These are phyloP conservation scores for Fusarium hainanense DNA, from an alignment of 2,329 filamentous ascomycete genomes.

Conservation along the genomic window DNA sequence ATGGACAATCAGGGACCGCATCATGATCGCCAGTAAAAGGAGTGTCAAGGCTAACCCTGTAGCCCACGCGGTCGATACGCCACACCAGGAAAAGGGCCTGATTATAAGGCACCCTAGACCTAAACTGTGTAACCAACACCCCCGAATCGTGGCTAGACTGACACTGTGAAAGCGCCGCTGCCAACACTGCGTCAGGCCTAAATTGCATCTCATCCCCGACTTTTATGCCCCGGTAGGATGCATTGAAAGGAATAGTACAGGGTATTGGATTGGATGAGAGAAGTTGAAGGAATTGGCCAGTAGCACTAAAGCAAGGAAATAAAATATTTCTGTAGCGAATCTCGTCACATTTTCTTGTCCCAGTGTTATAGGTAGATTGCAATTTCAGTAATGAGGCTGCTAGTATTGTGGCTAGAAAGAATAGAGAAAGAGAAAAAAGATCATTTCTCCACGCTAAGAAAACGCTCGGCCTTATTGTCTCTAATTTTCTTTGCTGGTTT, in stretches of 20 bases:
- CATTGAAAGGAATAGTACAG: conserved; percentile 12
- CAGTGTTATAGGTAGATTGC: neutral
- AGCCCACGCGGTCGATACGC: conserved; percentile 36
- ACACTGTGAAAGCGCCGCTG: neutral
- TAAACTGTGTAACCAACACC: neutral
- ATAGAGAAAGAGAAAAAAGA: neutral
- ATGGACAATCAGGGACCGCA: neutral
- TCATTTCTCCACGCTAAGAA: conserved; percentile 4
- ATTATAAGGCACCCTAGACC: conserved; percentile 7
- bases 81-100: conserved; percentile 23
- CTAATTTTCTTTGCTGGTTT: conserved; percentile 7
- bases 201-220: conserved; percentile 9
- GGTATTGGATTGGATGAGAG: conserved; percentile 6
- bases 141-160: neutral
- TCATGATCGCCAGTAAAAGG: conserved; percentile 16
- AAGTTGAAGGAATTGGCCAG: conserved; percentile 26
- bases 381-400: conserved; percentile 27
- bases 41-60: conserved; percentile 23
- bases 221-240: conserved; percentile 3
- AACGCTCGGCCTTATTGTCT: conserved; percentile 14
- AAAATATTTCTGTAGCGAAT: neutral
- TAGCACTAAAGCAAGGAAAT: neutral
- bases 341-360: neutral
- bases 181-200: conserved; percentile 8
- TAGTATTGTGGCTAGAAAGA: conserved; percentile 6